These are phyloP conservation scores for Pyricularia pennisetigena DNA, from an alignment of 2,329 filamentous ascomycete species.

Conservation along the genomic window DNA sequence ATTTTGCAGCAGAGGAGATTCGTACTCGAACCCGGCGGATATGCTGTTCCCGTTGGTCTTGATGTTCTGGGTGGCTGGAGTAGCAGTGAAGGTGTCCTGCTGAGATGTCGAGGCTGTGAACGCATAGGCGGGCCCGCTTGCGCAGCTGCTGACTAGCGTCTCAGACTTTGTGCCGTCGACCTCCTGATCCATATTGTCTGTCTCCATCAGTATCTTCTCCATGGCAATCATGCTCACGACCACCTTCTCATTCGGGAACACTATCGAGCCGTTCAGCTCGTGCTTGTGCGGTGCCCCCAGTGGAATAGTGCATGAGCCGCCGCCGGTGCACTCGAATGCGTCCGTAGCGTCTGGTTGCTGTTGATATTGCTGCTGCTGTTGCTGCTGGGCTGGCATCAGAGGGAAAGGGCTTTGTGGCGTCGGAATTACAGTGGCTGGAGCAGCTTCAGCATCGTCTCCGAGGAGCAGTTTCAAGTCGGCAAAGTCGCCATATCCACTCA, in stretches of 20 bases:
- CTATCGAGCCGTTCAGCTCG: not conserved
- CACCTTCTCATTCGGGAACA: not conserved
- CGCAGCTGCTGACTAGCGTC: not conserved
- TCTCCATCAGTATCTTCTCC: not conserved
- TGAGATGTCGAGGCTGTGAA: not conserved
- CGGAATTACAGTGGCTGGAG: not conserved
- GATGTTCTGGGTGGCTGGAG: not conserved
- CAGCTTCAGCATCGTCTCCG: not conserved
- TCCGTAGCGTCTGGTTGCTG: not conserved
- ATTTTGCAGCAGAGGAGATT: not conserved
- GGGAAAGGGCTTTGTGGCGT: not conserved
- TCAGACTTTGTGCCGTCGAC: not conserved
- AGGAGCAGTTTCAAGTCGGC: not conserved
- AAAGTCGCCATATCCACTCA: not conserved
- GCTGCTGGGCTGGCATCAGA: not conserved
- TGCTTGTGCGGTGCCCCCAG: not conserved
- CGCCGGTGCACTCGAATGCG: not conserved
- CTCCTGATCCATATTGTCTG: not conserved
- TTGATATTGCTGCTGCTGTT: not conserved
- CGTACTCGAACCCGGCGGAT: not conserved
- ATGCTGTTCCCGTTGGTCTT: not conserved
- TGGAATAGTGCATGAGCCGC: not conserved
- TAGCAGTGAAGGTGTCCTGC: not conserved
- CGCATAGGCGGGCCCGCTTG: not conserved
- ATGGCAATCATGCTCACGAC: not conserved